Conservation (phyloP, 1,284 basidiomycete species). For the Lentinula novae-zelandiae region DNA sequence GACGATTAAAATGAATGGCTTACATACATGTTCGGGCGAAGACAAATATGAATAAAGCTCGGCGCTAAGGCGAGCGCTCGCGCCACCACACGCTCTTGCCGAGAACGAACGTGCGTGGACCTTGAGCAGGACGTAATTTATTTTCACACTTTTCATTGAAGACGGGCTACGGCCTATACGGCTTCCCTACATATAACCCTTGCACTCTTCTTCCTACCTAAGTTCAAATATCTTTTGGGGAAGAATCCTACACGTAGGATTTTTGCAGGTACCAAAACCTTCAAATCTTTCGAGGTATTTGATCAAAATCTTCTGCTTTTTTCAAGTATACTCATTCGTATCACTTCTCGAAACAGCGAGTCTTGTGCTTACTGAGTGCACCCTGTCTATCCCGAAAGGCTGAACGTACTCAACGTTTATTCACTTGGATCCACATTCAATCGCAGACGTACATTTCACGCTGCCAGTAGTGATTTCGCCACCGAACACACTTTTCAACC, state of each 20-base stretch:
- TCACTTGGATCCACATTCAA: not conserved
- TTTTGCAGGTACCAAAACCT: not conserved
- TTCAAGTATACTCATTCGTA: conserved; percentile 19
- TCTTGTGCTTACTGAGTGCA: not conserved
- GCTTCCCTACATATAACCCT: not conserved
- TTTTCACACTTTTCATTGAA: conserved; percentile 1
- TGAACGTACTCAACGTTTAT: not conserved
- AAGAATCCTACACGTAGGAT: not conserved
- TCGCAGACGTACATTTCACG: not conserved
- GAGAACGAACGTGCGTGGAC: not conserved
- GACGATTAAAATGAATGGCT: too few relatives aligned
- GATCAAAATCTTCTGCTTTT: not conserved
- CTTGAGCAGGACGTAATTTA: conserved; percentile 1
- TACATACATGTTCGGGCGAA: too few relatives aligned
- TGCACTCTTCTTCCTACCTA: not conserved
- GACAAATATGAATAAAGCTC: not conserved
- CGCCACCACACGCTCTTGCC: not conserved
- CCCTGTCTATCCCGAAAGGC: not conserved
- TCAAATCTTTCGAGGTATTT: not conserved
- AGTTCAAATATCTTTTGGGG: not conserved
- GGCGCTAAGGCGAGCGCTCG: not conserved
- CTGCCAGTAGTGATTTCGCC: not conserved
- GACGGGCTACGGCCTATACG: not conserved
- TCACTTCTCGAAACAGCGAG: conserved; percentile 1
- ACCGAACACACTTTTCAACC: not conserved